Evolutionary conservation across 2,329 filamentous ascomycete genomes (phyloP), one percentile per base, ranked within the genome.

Genomic region (Fusarium haematococcum): DNA sequence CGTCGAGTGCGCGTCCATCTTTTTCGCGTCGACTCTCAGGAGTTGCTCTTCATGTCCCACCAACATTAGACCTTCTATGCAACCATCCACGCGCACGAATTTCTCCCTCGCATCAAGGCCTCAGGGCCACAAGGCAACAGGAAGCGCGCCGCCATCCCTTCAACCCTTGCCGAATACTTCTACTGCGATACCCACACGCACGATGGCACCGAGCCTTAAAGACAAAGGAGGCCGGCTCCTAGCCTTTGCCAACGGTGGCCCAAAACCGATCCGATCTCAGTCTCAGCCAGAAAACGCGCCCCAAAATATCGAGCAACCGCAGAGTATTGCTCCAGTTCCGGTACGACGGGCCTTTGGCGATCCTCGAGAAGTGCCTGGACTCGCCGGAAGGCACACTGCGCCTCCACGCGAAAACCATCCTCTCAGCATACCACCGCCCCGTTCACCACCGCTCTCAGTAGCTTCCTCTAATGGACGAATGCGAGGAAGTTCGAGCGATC

Each of bases 361-460:
- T 63, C 78, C 81, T 50, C 80, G 81, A 54, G 83, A 80, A 67
- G 76, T 85, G 14, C 81, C 80, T n/a, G 66, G 82, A 18, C 83
- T 85, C 14, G 79, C 75, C 30, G 77, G 76, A 37, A 81, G 83
- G 60, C 67, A 80, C 77, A 50, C 75, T 65, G 61, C 71, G 56
- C 61, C 82, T 73, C 67, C 80, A 73, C 78, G 75, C 60, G 78
- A 78, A 60, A 67, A 69, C 57, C 68, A 77, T 54, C 73, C 70
- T 48, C 68, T 78, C n/a, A 64, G 69, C 59, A 76, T 79, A 61
- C 75, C 75, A 35, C 71, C 79, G 5, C 65, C 74, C 33, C 75
- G 74, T 10, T 73, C 77, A 35, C 77, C 79, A 23, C 69, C 71
- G 23, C 69, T 63, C 23, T 68, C 69, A 2, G 52, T 66, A 9